phyloP scores from a whole-genome alignment of 441 rosid genomes.

The Francoa sonchifolia region DNA sequence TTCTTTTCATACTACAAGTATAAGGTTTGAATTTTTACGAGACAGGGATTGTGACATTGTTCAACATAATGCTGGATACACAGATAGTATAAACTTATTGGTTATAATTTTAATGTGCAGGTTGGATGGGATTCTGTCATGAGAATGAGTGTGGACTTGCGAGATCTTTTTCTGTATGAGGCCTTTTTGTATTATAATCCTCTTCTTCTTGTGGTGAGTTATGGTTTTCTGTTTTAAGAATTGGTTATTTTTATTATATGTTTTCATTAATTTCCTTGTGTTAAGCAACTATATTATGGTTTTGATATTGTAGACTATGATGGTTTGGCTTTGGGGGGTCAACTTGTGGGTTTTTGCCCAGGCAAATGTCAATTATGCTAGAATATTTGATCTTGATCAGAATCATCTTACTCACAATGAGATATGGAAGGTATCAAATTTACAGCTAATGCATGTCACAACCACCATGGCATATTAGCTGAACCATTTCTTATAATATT shows the following conservation, averaged over 20 bases:
- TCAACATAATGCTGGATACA: not conserved
- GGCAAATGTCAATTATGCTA: constrained; percentile 64
- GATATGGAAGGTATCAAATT: constrained; percentile 76
- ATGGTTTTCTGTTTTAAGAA: not conserved
- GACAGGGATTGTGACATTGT: not conserved
- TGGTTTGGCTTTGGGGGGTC: constrained; percentile 98
- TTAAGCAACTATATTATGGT: constrained; percentile 7
- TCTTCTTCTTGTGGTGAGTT: constrained; percentile 93
- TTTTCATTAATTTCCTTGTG: not conserved
- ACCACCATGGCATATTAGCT: too few species aligned
- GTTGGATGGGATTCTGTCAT: constrained; percentile 89
- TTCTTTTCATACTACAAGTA: not conserved
- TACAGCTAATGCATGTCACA: not conserved
- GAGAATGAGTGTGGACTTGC: constrained; percentile 77
- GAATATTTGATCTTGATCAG: constrained; percentile 67
- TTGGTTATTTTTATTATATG: not conserved
- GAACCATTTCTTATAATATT: too few species aligned
- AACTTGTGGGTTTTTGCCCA: constrained; percentile 78
- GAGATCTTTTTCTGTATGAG: constrained; percentile 81
- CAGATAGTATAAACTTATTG: not conserved
- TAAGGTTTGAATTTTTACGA: constrained; percentile 7
- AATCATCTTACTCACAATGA: constrained; percentile 79
- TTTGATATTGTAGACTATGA: constrained; percentile 53
- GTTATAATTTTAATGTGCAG: constrained; percentile 29
- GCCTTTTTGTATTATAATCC: constrained; percentile 91